Conservation (phyloP, 225 moss, liverwort and hornwort species). For the Marchantia polymorpha region DNA sequence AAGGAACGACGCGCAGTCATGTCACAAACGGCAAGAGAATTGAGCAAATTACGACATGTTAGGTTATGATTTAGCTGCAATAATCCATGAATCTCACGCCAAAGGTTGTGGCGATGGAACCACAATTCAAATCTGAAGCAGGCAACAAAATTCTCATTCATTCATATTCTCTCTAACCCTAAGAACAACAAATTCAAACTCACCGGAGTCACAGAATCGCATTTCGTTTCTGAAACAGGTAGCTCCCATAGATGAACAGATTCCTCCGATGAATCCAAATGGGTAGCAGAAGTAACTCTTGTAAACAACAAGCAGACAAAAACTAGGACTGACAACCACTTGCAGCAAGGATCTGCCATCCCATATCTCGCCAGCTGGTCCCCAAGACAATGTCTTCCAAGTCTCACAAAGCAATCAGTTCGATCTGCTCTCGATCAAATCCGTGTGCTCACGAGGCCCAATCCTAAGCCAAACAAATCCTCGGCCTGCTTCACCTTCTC, state of each 20-base stretch:
- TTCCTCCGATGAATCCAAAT: not conserved
- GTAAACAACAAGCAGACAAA: slow-evolving; percentile 10
- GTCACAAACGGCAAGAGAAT: too few relatives aligned
- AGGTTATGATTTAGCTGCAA: not conserved
- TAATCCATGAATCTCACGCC: not conserved
- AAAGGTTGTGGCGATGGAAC: too few relatives aligned
- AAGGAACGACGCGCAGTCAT: too few relatives aligned
- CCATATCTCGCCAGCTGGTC: slow-evolving; percentile 19
- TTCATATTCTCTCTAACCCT: too few relatives aligned
- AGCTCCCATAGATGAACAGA: slow-evolving; percentile 24
- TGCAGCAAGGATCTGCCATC: slow-evolving; percentile 25
- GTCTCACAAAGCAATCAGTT: not conserved
- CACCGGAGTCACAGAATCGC: slow-evolving; percentile 30
- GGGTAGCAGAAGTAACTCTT: slow-evolving; percentile 9
- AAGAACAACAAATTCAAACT: too few relatives aligned
- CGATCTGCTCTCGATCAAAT: not conserved
- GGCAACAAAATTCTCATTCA: not conserved
- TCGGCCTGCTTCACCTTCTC: not conserved
- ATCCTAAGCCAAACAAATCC: not conserved
- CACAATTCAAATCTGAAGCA: too few relatives aligned
- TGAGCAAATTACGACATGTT: not conserved
- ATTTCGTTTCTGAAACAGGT: slow-evolving; percentile 22
- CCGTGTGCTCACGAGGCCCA: too few relatives aligned
- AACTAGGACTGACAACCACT: slow-evolving; percentile 11
- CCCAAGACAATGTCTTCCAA: not conserved